These are phyloP conservation scores for Plasmopara viticola DNA, from an alignment of 352 stramenopile genomes.

Conservation along the genomic window DNA sequence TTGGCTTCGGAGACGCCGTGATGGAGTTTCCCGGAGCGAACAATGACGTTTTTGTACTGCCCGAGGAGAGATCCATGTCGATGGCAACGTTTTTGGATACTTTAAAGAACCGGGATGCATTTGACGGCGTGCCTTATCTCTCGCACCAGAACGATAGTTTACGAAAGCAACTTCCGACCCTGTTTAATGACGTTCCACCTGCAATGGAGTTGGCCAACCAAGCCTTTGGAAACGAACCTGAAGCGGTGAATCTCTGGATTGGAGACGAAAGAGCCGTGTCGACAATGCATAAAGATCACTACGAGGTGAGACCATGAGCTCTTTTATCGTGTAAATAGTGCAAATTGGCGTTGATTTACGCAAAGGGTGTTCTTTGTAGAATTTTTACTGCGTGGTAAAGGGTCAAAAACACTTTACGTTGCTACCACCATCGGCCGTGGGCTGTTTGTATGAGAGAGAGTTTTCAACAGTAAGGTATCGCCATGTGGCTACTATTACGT, in stretches of 20 bases:
- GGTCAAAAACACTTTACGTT: conserved; percentile 95
- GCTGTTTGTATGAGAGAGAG: conserved; percentile 86
- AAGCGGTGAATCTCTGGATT: conserved; percentile 97
- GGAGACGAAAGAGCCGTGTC: conserved; percentile 93
- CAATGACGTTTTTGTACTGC: conserved; percentile 63
- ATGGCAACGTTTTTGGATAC: conserved; percentile 47
- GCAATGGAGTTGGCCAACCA: conserved; percentile 50
- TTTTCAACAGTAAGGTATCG: conserved; percentile 59
- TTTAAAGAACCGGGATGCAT: conserved; percentile 39
- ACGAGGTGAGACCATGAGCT: conserved; percentile 65
- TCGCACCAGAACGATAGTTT: conserved; percentile 84
- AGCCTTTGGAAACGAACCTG: conserved; percentile 71
- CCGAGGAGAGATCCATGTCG: conserved; percentile 72
- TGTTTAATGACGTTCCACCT: conserved; percentile 62
- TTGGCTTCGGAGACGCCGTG: conserved; percentile 63
- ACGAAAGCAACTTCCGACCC: conserved; percentile 53
- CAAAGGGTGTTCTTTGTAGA: conserved; percentile 39
- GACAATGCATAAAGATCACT: conserved; percentile 97
- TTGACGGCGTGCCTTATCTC: conserved; percentile 77
- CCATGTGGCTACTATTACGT: conserved; percentile 21
- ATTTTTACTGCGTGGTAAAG: conserved; percentile 96
- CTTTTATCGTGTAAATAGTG: not conserved
- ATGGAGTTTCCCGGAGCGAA: conserved; percentile 29
- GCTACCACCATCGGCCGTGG: conserved; percentile 79
- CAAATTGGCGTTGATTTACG: not conserved